Base-by-base conservation (phyloP, 2,329 filamentous ascomycete species). In the Alternaria longipes region DNA sequence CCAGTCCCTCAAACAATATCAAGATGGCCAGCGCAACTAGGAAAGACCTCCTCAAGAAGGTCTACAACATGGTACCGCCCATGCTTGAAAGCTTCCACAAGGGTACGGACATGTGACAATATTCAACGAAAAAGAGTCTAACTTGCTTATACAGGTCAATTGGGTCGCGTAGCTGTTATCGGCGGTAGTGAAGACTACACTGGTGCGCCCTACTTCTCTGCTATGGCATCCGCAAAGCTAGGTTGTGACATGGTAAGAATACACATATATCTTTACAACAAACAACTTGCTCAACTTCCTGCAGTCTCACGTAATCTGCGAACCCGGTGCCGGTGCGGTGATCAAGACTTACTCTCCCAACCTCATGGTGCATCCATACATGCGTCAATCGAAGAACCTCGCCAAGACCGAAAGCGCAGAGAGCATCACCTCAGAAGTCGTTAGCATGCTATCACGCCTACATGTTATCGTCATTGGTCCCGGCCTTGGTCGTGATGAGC, bases 281-380 rank as follows among this genome's bases (percentile, higher is more conserved):
- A 65, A 49, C 47, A 30, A 57, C 8, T 18, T 32, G 62, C 75
- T 61, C 64, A 75, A 56, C 44, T 9, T 1, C 11, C 14, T 24
- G 5, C 55, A 93, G 93, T 93, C 90, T 66, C 94, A 97, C 81
- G 91, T 99, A 64, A 97, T 99, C 75, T 99, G 95, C 84, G 97
- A 97, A 62, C 93, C 92, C 9, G 90, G 87, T 56, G 95, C 95
- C 3, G 93, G 80, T 59, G 76, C 83, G 73, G 94, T 97, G 38
- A 97, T 99, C 81, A 99, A 99, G 83, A 92, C 93, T 4, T 99
- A 98, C 83, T 97, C 94, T 20, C 95, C 95, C 3, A 97, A 98
- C 78, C 85, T 99, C 28, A 99, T 99, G 94, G 95, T 99, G 11
- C 95, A 98, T 79, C 95, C 95, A 1, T 87, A 97, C 68, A 94